Evolutionary conservation across 495 filamentous ascomycete species (phyloP).

Genomic region (Talaromyces trachyspermus): DNA sequence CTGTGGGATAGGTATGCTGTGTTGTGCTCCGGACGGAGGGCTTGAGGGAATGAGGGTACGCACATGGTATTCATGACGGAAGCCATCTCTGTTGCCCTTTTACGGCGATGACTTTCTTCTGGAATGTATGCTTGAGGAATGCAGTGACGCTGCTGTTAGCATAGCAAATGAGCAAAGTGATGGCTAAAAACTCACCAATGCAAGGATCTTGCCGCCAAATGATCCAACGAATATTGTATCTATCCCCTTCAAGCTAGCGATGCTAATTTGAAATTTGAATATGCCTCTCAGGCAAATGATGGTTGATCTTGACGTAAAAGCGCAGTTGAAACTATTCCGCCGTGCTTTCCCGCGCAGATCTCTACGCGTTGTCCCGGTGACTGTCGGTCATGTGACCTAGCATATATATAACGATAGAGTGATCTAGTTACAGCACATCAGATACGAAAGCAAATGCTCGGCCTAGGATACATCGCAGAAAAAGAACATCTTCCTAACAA

Average conservation of each 20-base stretch:
- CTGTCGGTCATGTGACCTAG: not conserved
- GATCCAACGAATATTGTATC: not conserved
- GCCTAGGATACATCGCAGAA: not conserved
- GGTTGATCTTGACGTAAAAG: not conserved
- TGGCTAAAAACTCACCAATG: not conserved
- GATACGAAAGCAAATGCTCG: not conserved
- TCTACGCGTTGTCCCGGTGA: constrained; percentile 3
- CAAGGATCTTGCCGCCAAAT: not conserved
- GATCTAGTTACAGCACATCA: not conserved
- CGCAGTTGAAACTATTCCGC: not conserved
- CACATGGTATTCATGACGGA: constrained; percentile 69
- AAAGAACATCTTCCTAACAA: not conserved
- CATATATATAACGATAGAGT: not conserved
- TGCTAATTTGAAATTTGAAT: not conserved
- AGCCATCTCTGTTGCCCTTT: constrained; percentile 38
- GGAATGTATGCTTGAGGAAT: constrained; percentile 2
- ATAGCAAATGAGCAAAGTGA: not conserved
- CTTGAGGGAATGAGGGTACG: constrained; percentile 37
- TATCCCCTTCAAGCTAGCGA: not conserved
- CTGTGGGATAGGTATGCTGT: constrained; percentile 14
- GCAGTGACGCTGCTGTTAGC: not conserved
- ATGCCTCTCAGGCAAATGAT: not conserved
- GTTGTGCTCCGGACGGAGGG: constrained; percentile 14
- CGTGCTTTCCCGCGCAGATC: not conserved
- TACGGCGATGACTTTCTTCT: not conserved